Conservation (phyloP, 2,329 filamentous ascomycete genomes). For the Fusarium virguliforme region DNA sequence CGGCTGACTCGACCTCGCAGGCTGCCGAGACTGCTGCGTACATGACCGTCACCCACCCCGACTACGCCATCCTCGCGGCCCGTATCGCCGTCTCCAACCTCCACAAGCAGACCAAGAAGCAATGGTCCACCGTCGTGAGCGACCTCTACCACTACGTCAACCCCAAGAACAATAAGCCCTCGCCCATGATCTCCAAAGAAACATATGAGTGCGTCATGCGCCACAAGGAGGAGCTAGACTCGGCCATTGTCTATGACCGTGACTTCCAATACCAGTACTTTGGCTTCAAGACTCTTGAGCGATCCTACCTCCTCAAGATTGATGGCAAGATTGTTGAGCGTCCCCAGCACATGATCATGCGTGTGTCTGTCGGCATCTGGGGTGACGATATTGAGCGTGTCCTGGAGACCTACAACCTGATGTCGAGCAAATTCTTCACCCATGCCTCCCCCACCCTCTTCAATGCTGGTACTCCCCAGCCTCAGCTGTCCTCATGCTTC, state of each 20-base stretch:
- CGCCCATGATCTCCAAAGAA: constrained; percentile 94
- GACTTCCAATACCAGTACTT: constrained; percentile 99
- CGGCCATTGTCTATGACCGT: constrained; percentile 98
- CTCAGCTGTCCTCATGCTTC: constrained; percentile 98
- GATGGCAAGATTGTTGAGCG: constrained; percentile 97
- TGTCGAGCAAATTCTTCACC: constrained; percentile 99
- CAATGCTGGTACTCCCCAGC: constrained; percentile 95
- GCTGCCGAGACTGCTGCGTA: constrained; percentile 99
- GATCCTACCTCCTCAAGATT: constrained; percentile 96
- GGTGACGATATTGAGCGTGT: constrained; percentile 94
- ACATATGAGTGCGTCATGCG: constrained; percentile 96
- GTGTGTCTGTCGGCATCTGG: constrained; percentile 97
- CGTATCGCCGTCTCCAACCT: constrained; percentile 99
- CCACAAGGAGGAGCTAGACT: constrained; percentile 97
- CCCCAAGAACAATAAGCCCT: constrained; percentile 86
- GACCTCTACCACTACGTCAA: constrained; percentile 98
- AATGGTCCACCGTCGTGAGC: constrained; percentile 95
- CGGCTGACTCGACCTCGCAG: constrained; percentile 63
- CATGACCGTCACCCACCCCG: constrained; percentile 99
- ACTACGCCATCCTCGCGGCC: constrained; percentile 98
- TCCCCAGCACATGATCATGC: constrained; percentile 99
- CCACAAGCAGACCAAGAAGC: constrained; percentile 99
- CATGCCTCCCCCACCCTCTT: constrained; percentile 98
- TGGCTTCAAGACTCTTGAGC: constrained; percentile 98
- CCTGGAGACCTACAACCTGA: constrained; percentile 98